A percentile compares a stretch with the other conserved stretches of the same genome.
These are phyloP conservation scores for Elsinoe ampelina DNA, from an alignment of 2,329 filamentous ascomycete genomes.

Conservation along the genomic window DNA sequence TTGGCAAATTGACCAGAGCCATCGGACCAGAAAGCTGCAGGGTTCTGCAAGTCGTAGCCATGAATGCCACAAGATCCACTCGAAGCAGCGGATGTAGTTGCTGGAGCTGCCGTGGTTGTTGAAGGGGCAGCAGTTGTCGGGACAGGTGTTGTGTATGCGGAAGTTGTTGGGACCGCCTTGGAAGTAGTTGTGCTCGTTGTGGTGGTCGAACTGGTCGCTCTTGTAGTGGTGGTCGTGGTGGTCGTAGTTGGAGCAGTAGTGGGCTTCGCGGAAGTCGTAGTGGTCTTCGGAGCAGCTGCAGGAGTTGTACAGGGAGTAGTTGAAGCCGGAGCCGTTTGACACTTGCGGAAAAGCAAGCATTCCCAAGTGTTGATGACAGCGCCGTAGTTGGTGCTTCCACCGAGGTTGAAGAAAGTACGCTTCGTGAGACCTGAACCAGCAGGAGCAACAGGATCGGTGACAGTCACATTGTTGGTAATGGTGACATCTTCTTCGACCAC, in stretches of 20 bases:
- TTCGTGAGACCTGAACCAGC: constrained; percentile 15
- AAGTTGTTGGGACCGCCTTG: neutral
- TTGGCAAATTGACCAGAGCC: neutral
- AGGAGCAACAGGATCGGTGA: constrained; percentile 18
- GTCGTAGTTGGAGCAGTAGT: constrained; percentile 15
- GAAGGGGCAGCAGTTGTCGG: constrained; percentile 14
- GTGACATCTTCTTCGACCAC: constrained; percentile 15
- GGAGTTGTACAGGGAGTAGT: constrained; percentile 13
- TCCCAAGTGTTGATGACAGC: constrained; percentile 15
- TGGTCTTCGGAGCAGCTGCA: constrained; percentile 9
- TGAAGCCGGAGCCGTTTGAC: neutral
- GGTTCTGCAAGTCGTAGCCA: constrained; percentile 4
- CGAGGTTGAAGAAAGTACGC: neutral
- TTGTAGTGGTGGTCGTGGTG: constrained; percentile 7
- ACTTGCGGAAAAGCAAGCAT: constrained; percentile 12
- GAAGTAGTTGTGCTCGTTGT: constrained; percentile 9
- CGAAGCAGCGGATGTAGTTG: neutral
- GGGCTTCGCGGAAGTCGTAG: constrained; percentile 5
- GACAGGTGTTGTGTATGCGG: constrained; percentile 2
- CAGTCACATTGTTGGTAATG: constrained; percentile 17
- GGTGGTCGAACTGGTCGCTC: too few relatives aligned
- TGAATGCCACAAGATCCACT: neutral
- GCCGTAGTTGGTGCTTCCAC: neutral
- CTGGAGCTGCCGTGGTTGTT: neutral
- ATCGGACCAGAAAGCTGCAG: neutral